Evolutionary conservation across 1,284 basidiomycete genomes (phyloP).

Genomic region (Ganoderma sinense): DNA sequence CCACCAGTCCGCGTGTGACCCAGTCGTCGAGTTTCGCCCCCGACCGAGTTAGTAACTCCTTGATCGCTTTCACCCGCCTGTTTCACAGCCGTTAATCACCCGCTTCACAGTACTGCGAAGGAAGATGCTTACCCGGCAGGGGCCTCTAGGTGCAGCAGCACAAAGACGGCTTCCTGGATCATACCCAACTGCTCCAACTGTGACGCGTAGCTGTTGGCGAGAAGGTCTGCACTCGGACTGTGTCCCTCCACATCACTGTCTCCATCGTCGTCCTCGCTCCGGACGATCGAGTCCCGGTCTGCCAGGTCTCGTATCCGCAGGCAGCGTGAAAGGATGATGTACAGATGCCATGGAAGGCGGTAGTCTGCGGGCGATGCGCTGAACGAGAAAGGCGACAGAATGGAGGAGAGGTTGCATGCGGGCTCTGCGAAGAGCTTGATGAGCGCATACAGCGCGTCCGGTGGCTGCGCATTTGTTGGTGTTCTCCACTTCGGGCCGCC

Average conservation of each 20-base stretch:
- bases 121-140: conserved; percentile 63
- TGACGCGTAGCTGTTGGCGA: conserved; percentile 86
- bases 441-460: conserved; percentile 86
- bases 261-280: conserved; percentile 48
- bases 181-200: conserved; percentile 87
- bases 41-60: conserved; percentile 82
- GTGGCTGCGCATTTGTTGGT: conserved; percentile 44
- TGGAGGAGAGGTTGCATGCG: conserved; percentile 66
- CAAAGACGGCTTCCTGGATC: conserved; percentile 89
- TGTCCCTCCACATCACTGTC: conserved; percentile 68
- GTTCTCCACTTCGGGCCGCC: conserved; percentile 45
- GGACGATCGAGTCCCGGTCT: conserved; percentile 69
- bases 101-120: conserved; percentile 5
- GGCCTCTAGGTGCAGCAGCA: conserved; percentile 89
- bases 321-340: conserved; percentile 86
- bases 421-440: conserved; percentile 83
- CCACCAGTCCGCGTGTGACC: conserved; percentile 75
- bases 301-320: conserved; percentile 86
- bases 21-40: conserved; percentile 75
- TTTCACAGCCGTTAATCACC: background rate
- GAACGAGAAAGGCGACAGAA: conserved; percentile 77
- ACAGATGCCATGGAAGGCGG: conserved; percentile 93
- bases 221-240: conserved; percentile 82
- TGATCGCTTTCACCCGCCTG: conserved; percentile 83
- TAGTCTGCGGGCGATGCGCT: conserved; percentile 82